phyloP scores from a whole-genome alignment of 2,329 filamentous ascomycete genomes.

The Cytospora chrysosperma region DNA sequence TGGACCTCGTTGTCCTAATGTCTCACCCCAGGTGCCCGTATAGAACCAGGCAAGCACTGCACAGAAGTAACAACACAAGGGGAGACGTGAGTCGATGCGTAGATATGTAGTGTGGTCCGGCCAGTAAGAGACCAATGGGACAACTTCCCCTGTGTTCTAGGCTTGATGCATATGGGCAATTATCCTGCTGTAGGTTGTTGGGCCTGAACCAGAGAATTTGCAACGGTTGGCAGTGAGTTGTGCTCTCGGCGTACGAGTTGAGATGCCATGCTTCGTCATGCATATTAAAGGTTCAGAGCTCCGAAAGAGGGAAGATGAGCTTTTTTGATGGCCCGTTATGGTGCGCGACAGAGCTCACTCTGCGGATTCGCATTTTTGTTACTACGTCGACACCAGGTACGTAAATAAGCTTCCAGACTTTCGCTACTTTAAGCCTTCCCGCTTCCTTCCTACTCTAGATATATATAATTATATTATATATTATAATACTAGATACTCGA shows the following conservation, averaged over 20 bases:
- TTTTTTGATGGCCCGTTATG: constrained; percentile 17
- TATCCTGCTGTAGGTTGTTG: not conserved
- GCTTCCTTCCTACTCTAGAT: too few species aligned
- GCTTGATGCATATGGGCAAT: not conserved
- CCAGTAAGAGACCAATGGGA: not conserved
- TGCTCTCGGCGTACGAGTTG: not conserved
- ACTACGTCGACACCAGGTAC: too few species aligned
- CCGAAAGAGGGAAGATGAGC: not conserved
- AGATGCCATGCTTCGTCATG: not conserved
- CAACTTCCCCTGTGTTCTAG: not conserved
- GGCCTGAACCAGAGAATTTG: not conserved
- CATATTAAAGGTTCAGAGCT: too few species aligned
- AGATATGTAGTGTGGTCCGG: not conserved
- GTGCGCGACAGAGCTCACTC: too few species aligned
- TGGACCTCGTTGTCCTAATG: not conserved
- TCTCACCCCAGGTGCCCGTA: not conserved
- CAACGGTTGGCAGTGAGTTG: not conserved
- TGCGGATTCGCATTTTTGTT: too few species aligned
- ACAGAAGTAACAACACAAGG: not conserved
- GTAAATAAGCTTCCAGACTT: too few species aligned
- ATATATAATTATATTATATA: too few species aligned
- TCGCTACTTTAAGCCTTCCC: too few species aligned
- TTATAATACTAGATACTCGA: too few species aligned
- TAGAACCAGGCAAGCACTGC: not conserved
- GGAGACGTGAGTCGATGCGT: too few species aligned